These are phyloP conservation scores for Dactylellina leptospora DNA, from an alignment of 2,329 filamentous ascomycete species.

Conservation along the genomic window DNA sequence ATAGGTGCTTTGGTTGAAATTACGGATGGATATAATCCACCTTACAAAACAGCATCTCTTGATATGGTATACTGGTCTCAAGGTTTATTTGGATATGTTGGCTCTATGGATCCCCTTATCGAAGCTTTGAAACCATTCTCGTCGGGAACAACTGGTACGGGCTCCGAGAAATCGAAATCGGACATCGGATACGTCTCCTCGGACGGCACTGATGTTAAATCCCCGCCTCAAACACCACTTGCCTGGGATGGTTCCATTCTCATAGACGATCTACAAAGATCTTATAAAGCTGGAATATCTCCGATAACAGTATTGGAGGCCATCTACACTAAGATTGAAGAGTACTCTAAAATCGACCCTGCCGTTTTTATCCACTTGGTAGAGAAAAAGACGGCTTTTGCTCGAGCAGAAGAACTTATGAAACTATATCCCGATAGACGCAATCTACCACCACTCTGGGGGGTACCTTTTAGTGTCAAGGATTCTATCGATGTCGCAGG, in stretches of 20 bases:
- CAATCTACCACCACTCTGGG: constrained; percentile 65
- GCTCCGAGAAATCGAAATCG: constrained; percentile 24
- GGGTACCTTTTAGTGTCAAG: constrained; percentile 68
- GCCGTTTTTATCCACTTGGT: constrained; percentile 62
- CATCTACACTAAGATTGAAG: constrained; percentile 64
- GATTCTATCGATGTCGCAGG: constrained; percentile 67
- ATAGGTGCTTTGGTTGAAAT: constrained; percentile 61
- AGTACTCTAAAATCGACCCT: constrained; percentile 60
- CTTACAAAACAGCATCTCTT: constrained; percentile 60
- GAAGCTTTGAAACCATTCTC: constrained; percentile 35
- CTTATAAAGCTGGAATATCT: constrained; percentile 63
- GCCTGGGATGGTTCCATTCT: constrained; percentile 62
- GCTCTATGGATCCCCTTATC: constrained; percentile 47
- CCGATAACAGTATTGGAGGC: constrained; percentile 63
- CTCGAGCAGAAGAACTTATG: constrained; percentile 60
- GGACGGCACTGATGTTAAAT: constrained; percentile 50
- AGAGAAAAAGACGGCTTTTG: constrained; percentile 58
- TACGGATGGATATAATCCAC: constrained; percentile 59
- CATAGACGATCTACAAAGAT: constrained; percentile 61
- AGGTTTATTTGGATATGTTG: constrained; percentile 60
- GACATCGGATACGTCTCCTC: constrained; percentile 55
- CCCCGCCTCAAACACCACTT: constrained; percentile 57
- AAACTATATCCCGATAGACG: constrained; percentile 59
- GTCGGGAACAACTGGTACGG: not conserved
- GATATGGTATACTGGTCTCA: constrained; percentile 60